Evolutionary conservation across 441 rosid species (phyloP), one percentile per base, ranked within the genome.

Genomic region (Manihot esculenta): DNA sequence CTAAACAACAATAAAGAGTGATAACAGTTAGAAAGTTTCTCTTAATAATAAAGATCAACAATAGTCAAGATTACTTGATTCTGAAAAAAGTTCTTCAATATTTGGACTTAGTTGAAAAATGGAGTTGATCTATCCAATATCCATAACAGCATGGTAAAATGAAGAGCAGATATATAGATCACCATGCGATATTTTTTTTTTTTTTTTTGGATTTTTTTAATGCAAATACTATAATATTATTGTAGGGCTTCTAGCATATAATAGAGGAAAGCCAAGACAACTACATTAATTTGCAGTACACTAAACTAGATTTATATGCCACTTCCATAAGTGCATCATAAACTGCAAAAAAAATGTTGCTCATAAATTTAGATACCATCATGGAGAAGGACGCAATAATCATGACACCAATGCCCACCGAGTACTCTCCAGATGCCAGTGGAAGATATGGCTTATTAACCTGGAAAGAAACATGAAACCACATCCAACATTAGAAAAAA

Each of bases 371-470:
- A 30, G 20, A 66, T 93, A 90, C 99, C 99, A 89, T 88, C 79
- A 87, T 61, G 65, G 93, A 79, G 85, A 88, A 90, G 21, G 86
- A 81, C 68, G 87, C 57, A 67, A 92, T 84, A 41, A 94, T 89
- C 60, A 82, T 48, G 64, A 87, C 78, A 45, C 94, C 97, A 55
- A 89, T 90, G 55, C 76, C 73, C 66, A 79, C 63, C 10, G 99
- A 85, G 78, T 84, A 94, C 76, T 94, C 98, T 69, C 99, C 98
- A 20, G 99, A 92, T 33, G 99, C 99, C 80, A 94, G 74, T 0
- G 97, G 98, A 84, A 94, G 99, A 84, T 89, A 90, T 3, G 99
- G 99, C 72, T 92, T 94, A 84, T 94, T 94, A 73, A 94, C 89
- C 99, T 94, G 84, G 69, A 81, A 81, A 10, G 42, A 33, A 50